Evolutionary conservation across 345 rosid species (phyloP).

Genomic region (Euphorbia pulcherrima): DNA sequence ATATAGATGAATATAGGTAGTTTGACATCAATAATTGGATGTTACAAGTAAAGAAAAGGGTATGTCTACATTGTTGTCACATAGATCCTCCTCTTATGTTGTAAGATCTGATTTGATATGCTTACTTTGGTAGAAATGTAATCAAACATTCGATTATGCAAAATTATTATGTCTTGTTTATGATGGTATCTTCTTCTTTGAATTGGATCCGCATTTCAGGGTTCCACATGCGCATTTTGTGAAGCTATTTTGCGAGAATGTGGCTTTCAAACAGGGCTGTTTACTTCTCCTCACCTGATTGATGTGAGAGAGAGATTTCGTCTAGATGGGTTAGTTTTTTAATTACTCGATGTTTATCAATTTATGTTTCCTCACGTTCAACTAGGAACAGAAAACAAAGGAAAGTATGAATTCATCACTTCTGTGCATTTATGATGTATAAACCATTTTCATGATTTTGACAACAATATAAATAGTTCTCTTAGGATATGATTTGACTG

Average conservation of each 20-base stretch:
- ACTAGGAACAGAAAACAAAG: neutral
- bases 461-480: neutral
- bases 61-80: neutral
- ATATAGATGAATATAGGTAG: neutral
- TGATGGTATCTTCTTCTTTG: constrained; percentile 1
- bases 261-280: constrained; percentile 77
- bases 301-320: constrained; percentile 91
- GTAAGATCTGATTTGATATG: neutral
- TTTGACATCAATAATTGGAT: neutral
- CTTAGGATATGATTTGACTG: neutral
- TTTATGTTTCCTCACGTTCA: neutral
- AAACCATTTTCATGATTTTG: neutral
- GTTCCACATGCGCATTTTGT: constrained; percentile 85
- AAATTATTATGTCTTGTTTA: neutral
- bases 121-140: neutral
- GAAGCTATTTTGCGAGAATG: constrained; percentile 81
- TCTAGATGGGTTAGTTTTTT: constrained; percentile 63
- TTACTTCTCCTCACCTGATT: constrained; percentile 87
- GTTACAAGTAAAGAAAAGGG: neutral
- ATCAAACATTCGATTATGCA: neutral
- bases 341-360: constrained; percentile 5
- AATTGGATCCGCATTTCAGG: constrained; percentile 40
- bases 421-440: neutral
- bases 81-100: neutral
- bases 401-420: neutral